A percentile compares a stretch with the other conserved stretches of the same genome.
These are phyloP conservation scores for Oxyria digyna DNA, from an alignment of 148 eudicot species.

Conservation along the genomic window DNA sequence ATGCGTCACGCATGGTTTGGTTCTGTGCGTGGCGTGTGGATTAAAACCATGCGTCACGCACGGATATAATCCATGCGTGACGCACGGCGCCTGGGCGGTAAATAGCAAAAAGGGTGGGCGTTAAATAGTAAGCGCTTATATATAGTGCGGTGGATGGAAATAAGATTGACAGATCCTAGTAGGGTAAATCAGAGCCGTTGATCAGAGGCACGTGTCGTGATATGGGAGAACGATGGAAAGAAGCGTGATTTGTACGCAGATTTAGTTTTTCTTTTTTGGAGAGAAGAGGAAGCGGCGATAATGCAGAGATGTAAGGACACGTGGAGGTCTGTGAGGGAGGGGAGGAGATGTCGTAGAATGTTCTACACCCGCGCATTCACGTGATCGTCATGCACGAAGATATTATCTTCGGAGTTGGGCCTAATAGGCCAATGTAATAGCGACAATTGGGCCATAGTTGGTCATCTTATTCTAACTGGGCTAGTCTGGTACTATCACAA, in stretches of 20 bases:
- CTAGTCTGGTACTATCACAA: too few species aligned
- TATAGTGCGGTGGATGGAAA: not conserved
- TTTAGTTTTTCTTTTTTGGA: not conserved
- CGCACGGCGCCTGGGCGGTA: too few species aligned
- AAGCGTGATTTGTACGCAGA: constrained; percentile 3
- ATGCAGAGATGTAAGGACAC: not conserved
- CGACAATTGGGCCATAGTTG: too few species aligned
- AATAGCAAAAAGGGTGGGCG: too few species aligned
- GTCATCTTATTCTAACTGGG: too few species aligned
- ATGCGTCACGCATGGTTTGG: too few species aligned
- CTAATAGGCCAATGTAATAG: not conserved
- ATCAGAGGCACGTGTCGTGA: not conserved
- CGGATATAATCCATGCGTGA: too few species aligned
- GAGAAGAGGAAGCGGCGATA: not conserved
- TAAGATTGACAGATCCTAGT: too few species aligned
- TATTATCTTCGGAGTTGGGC: not conserved
- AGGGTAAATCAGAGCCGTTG: constrained; percentile 5
- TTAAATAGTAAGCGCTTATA: too few species aligned
- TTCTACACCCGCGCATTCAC: not conserved
- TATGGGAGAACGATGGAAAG: not conserved
- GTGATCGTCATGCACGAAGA: not conserved
- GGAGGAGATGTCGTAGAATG: not conserved
- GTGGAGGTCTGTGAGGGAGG: not conserved
- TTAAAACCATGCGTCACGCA: too few species aligned
- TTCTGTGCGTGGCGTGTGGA: too few species aligned